Conservation (phyloP, 352 stramenopile genomes). For the Elongisporangium prolatum region DNA sequence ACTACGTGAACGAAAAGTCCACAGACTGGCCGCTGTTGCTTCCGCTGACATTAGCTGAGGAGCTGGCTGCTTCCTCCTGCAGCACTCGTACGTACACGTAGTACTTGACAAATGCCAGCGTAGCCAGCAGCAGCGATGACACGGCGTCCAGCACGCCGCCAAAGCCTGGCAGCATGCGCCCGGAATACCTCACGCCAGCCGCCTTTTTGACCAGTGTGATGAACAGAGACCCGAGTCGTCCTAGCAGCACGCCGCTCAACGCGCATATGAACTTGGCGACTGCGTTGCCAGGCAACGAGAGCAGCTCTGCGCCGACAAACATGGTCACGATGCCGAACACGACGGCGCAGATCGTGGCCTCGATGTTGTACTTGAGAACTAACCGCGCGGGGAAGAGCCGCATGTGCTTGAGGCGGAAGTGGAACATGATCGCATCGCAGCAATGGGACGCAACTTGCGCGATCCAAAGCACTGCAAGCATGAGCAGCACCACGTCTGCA, state of each 20-base stretch:
- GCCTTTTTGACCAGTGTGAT: conserved; percentile 91
- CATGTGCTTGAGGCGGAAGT: conserved; percentile 37
- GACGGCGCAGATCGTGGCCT: conserved; percentile 35
- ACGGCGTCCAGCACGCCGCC: conserved; percentile 90
- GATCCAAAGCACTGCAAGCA: conserved; percentile 38
- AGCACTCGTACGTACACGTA: conserved; percentile 28
- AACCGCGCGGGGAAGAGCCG: conserved; percentile 37
- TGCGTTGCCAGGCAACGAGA: conserved; percentile 26
- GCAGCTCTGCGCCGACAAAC: conserved; percentile 23
- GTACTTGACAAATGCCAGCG: conserved; percentile 41
- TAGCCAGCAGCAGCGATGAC: conserved; percentile 88
- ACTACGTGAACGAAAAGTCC: too few relatives aligned
- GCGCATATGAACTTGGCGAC: conserved; percentile 75
- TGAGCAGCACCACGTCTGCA: conserved; percentile 31
- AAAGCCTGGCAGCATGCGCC: conserved; percentile 90
- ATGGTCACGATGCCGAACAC: conserved; percentile 29
- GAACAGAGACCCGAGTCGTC: conserved; percentile 89
- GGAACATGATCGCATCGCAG: conserved; percentile 52
- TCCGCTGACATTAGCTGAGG: conserved; percentile 9
- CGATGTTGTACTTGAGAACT: conserved; percentile 40
- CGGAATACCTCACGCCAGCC: conserved; percentile 90
- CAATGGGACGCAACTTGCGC: conserved; percentile 38
- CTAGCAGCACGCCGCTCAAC: conserved; percentile 82
- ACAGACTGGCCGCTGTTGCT: conserved; percentile 12
- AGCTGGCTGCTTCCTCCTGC: conserved; percentile 5